These are phyloP conservation scores for Neodidymelliopsis sp. DNA, from an alignment of 2,329 filamentous ascomycete species.

Conservation along the genomic window DNA sequence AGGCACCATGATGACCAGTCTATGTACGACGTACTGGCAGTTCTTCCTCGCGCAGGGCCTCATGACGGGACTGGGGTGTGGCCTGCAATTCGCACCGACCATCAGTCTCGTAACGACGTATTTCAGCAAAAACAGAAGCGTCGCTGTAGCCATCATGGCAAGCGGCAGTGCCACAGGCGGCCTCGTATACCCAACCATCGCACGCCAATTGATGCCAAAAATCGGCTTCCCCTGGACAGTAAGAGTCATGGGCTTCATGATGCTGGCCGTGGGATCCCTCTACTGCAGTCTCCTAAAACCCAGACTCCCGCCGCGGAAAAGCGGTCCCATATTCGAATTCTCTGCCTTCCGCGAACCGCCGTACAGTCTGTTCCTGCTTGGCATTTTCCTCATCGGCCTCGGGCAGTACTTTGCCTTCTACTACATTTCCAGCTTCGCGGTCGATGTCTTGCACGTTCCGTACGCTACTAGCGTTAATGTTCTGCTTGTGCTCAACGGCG, in stretches of 20 bases:
- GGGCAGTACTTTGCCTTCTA: constrained; percentile 56
- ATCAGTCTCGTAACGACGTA: constrained; percentile 57
- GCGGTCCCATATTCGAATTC: constrained; percentile 53
- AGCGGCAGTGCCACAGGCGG: constrained; percentile 69
- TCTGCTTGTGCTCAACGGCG: constrained; percentile 64
- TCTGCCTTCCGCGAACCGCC: constrained; percentile 52
- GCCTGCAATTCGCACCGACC: constrained; percentile 45
- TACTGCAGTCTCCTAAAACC: constrained; percentile 52
- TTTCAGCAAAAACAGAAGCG: constrained; percentile 64
- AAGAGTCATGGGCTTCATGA: constrained; percentile 67
- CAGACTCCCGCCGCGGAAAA: constrained; percentile 53
- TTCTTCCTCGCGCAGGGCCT: constrained; percentile 49
- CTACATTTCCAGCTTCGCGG: constrained; percentile 53
- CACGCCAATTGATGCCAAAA: constrained; percentile 62
- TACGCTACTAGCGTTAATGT: constrained; percentile 62
- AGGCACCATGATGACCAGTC: constrained; percentile 61
- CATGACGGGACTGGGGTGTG: constrained; percentile 43
- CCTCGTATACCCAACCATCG: constrained; percentile 67
- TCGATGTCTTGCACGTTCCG: constrained; percentile 55
- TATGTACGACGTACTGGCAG: constrained; percentile 60
- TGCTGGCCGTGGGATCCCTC: constrained; percentile 53
- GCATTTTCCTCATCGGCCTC: constrained; percentile 43
- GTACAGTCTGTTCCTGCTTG: constrained; percentile 49
- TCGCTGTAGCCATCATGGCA: constrained; percentile 67
- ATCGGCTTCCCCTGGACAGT: constrained; percentile 72